These are phyloP conservation scores for Kodamaea sp. DNA, from an alignment of 1,139 yeast species.

Conservation along the genomic window DNA sequence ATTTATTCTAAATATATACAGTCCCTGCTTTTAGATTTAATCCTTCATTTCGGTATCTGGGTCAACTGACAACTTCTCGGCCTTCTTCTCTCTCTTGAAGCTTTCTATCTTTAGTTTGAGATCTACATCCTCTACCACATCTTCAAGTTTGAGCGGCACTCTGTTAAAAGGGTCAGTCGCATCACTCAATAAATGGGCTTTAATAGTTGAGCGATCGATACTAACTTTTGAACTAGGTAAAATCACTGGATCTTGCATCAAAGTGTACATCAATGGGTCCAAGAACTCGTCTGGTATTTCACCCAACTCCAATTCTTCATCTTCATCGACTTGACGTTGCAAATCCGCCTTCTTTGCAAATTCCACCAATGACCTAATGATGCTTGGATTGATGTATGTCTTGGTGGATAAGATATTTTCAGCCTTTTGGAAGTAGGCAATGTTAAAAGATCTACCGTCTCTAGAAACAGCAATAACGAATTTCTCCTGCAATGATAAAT, in stretches of 20 bases:
- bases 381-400: conserved; percentile 52
- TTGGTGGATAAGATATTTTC: conserved; percentile 61
- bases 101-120: conserved; percentile 61
- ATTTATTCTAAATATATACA: too few relatives aligned
- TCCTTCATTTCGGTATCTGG: conserved; percentile 23
- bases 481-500: conserved; percentile 61
- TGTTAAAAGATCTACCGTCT: conserved; percentile 84
- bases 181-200: conserved; percentile 90
- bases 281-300: conserved; percentile 95
- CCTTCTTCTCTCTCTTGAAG: conserved; percentile 49
- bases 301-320: conserved; percentile 84
- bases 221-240: conserved; percentile 83
- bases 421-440: conserved; percentile 69
- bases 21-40: background rate
- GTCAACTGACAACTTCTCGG: conserved; percentile 12
- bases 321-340: conserved; percentile 64
- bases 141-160: conserved; percentile 84
- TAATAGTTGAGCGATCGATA: conserved; percentile 88
- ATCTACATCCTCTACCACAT: conserved; percentile 75
- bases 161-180: conserved; percentile 97
- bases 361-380: conserved; percentile 49
- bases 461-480: conserved; percentile 82
- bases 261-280: conserved; percentile 93
- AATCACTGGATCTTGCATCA: conserved; percentile 95
- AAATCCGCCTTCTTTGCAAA: conserved; percentile 68